Percentiles rank a stretch among this genome's conserved stretches.
Evolutionary conservation across 495 filamentous ascomycete genomes (phyloP).

Genomic region (Hypoxylon rickii): DNA sequence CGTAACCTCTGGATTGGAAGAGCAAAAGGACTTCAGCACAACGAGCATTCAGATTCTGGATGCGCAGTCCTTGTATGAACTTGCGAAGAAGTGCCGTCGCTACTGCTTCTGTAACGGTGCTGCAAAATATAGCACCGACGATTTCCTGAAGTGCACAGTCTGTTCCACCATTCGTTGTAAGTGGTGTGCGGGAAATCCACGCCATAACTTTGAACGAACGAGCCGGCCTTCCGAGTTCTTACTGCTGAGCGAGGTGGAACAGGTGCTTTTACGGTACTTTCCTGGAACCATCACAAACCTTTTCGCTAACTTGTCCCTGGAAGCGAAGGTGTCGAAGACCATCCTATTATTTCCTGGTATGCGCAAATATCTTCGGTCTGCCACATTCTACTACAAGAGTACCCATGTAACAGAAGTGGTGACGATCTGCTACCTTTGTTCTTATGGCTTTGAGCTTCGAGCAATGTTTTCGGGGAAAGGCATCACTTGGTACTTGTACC

Average conservation of each 20-base stretch:
- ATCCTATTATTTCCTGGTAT: neutral
- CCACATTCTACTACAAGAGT: constrained; percentile 38
- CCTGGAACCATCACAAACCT: constrained; percentile 7
- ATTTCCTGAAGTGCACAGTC: constrained; percentile 19
- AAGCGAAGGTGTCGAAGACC: neutral
- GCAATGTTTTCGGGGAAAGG: constrained; percentile 34
- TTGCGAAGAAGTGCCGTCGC: constrained; percentile 26
- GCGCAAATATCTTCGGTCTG: neutral
- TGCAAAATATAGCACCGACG: constrained; percentile 36
- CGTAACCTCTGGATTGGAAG: constrained; percentile 17
- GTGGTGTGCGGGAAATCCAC: constrained; percentile 44
- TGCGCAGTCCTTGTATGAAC: neutral
- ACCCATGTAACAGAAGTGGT: constrained; percentile 42
- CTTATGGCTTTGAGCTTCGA: constrained; percentile 39
- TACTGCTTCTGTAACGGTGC: constrained; percentile 42
- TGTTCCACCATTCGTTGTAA: constrained; percentile 32
- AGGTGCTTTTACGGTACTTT: constrained; percentile 23
- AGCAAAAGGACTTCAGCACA: constrained; percentile 3
- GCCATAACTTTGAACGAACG: constrained; percentile 27
- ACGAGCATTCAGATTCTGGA: constrained; percentile 18
- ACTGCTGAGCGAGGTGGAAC: constrained; percentile 18
- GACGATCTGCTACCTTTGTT: constrained; percentile 38
- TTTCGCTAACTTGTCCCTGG: too few species aligned
- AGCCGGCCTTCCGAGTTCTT: constrained; percentile 8
- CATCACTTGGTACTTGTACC: constrained; percentile 40